Percentiles rank a stretch among this genome's conserved stretches.
These are phyloP conservation scores for Yarrowia sp. DNA, from an alignment of 805 yeast genomes.

Conservation along the genomic window DNA sequence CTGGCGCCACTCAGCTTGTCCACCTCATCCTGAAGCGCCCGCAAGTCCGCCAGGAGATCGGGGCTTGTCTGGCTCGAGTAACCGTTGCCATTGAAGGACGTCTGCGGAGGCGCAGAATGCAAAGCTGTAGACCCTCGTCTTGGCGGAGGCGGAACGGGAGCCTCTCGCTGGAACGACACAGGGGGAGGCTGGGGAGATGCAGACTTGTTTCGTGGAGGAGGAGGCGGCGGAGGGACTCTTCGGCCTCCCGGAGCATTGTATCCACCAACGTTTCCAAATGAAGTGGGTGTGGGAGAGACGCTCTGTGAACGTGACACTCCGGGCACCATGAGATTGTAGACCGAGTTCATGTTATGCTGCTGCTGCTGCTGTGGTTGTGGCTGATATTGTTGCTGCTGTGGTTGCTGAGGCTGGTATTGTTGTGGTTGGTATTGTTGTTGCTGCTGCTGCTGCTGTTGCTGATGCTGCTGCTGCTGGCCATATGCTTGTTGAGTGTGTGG, in stretches of 20 bases:
- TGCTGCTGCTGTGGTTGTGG: slow-evolving; percentile 22
- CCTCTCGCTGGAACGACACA: slow-evolving; percentile 7
- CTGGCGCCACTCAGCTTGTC: slow-evolving; percentile 44
- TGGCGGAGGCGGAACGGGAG: slow-evolving; percentile 23
- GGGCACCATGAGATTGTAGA: slow-evolving; percentile 22
- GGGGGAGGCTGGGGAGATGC: slow-evolving; percentile 37
- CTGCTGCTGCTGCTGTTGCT: slow-evolving; percentile 30
- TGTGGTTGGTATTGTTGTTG: slow-evolving; percentile 28
- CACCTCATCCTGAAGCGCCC: slow-evolving; percentile 67
- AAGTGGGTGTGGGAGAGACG: slow-evolving; percentile 16
- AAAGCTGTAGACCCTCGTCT: slow-evolving; percentile 4
- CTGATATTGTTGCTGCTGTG: slow-evolving; percentile 25
- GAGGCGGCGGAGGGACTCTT: slow-evolving; percentile 32
- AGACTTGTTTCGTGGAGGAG: slow-evolving; percentile 35
- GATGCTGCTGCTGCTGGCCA: slow-evolving; percentile 27
- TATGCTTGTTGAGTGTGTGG: slow-evolving; percentile 30
- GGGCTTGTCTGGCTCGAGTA: slow-evolving; percentile 29
- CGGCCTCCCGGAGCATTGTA: neutral
- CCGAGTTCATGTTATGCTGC: slow-evolving; percentile 13
- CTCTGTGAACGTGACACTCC: slow-evolving; percentile 17
- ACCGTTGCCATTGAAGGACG: slow-evolving; percentile 9
- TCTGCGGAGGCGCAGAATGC: slow-evolving; percentile 21
- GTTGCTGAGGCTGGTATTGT: slow-evolving; percentile 29
- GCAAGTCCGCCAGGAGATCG: slow-evolving; percentile 60
- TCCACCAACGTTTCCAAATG: neutral